These are phyloP conservation scores for Benincasa hispida DNA, from an alignment of 306 rosid genomes.

Conservation along the genomic window DNA sequence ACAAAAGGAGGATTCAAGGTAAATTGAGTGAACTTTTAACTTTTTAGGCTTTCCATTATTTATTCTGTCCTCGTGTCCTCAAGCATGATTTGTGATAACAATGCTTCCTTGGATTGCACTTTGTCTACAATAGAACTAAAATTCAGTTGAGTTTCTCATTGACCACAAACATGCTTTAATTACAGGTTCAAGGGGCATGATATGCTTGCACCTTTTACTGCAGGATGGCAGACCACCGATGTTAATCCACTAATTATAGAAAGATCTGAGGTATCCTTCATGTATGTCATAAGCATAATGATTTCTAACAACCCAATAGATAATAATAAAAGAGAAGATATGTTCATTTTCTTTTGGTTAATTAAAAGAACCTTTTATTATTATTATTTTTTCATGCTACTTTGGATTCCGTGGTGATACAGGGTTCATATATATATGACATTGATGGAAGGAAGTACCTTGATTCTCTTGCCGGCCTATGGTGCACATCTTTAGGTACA, in stretches of 20 bases:
- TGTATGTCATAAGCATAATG: neutral
- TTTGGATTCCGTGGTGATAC: conserved; percentile 14
- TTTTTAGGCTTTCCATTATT: neutral
- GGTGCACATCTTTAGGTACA: conserved; percentile 73
- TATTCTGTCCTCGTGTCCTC: neutral
- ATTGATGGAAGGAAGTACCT: conserved; percentile 74
- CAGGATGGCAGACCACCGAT: conserved; percentile 66
- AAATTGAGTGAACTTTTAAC: conserved; percentile 3
- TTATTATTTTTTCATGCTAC: neutral
- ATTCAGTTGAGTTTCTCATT: neutral
- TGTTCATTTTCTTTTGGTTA: neutral
- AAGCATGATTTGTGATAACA: neutral
- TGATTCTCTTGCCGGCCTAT: conserved; percentile 87
- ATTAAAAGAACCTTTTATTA: too few relatives aligned
- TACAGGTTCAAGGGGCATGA: conserved; percentile 70
- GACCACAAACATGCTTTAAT: conserved; percentile 10
- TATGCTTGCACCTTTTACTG: conserved; percentile 99
- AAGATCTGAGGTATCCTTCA: conserved; percentile 50
- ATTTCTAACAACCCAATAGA: neutral
- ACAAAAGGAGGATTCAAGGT: conserved; percentile 49
- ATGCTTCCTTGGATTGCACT: neutral
- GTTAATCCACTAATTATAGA: conserved; percentile 62
- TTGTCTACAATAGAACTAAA: neutral
- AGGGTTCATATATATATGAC: conserved; percentile 93
- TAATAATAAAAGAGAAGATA: neutral